These are phyloP conservation scores for Fraxinus quadrangulata DNA, from an alignment of 257 asterid genomes.

Conservation along the genomic window DNA sequence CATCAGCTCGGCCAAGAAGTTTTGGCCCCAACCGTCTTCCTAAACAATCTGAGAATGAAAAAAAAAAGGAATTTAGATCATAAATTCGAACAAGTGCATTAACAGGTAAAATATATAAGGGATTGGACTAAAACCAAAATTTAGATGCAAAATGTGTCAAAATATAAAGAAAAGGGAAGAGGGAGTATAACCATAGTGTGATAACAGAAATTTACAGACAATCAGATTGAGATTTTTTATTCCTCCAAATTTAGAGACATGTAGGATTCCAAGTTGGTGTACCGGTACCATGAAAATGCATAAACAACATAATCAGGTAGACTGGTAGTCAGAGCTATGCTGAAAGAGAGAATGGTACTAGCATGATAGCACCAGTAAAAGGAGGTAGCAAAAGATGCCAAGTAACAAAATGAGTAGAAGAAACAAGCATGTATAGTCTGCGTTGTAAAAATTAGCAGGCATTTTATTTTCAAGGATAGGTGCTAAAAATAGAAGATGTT, in stretches of 20 bases:
- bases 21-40: conserved; percentile 94
- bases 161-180: conserved; percentile 12
- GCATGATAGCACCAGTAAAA: background rate
- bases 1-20: conserved; percentile 84
- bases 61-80: conserved; percentile 31
- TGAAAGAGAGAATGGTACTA: background rate
- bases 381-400: background rate
- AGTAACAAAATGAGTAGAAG: background rate
- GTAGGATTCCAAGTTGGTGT: background rate
- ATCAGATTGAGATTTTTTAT: background rate
- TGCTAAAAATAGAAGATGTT: background rate
- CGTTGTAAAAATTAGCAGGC: background rate
- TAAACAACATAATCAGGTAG: background rate
- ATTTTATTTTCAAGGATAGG: background rate
- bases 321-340: background rate
- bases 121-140: conserved; percentile 16
- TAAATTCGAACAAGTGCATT: background rate
- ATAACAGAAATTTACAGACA: background rate
- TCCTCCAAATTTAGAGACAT: background rate
- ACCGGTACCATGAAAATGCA: background rate
- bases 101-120: background rate
- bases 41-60: conserved; percentile 71
- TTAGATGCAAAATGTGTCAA: conserved; percentile 7
- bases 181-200: background rate
- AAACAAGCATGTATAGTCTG: background rate